A percentile compares a stretch with the other conserved stretches of the same genome.
These are phyloP conservation scores for Clonostachys rosea DNA, from an alignment of 2,329 filamentous ascomycete genomes.

Conservation along the genomic window DNA sequence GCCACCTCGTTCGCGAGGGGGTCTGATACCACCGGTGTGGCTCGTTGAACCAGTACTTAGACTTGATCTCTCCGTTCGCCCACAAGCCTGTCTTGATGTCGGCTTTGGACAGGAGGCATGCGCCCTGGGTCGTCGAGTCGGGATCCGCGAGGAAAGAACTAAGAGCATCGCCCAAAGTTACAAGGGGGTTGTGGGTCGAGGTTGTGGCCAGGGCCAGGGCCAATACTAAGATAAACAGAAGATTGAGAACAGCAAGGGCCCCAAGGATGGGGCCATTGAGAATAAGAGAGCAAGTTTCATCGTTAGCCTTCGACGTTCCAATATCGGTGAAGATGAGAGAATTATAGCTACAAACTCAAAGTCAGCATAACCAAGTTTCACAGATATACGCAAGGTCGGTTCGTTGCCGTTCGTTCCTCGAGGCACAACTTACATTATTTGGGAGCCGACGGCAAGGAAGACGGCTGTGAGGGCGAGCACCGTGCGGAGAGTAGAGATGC, in stretches of 20 bases:
- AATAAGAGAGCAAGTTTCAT: conserved; percentile 12
- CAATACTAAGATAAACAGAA: conserved; percentile 34
- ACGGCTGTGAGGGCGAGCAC: conserved; percentile 31
- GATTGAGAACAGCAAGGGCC: conserved; percentile 29
- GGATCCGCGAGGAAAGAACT: conserved; percentile 41
- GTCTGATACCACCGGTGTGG: conserved; percentile 39
- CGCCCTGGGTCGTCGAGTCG: conserved; percentile 34
- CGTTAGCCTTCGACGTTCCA: conserved; percentile 9
- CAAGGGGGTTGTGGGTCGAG: conserved; percentile 33
- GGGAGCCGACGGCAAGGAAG: conserved; percentile 33
- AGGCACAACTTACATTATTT: conserved; percentile 39
- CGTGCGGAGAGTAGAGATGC: conserved; percentile 34
- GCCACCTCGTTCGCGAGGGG: conserved; percentile 36
- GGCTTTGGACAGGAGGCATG: conserved; percentile 39
- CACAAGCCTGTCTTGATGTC: conserved; percentile 38
- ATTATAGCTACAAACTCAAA: conserved; percentile 38
- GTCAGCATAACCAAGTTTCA: conserved; percentile 1
- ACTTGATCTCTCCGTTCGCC: conserved; percentile 28
- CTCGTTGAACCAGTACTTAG: conserved; percentile 32
- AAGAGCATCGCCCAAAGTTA: conserved; percentile 46
- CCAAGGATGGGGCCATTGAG: conserved; percentile 32
- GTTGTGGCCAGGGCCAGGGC: conserved; percentile 30
- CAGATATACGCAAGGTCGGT: neutral
- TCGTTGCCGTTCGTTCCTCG: neutral
- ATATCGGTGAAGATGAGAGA: conserved; percentile 39